Conservation (phyloP, 1,284 basidiomycete species). For the Porphyrellus sp. region DNA sequence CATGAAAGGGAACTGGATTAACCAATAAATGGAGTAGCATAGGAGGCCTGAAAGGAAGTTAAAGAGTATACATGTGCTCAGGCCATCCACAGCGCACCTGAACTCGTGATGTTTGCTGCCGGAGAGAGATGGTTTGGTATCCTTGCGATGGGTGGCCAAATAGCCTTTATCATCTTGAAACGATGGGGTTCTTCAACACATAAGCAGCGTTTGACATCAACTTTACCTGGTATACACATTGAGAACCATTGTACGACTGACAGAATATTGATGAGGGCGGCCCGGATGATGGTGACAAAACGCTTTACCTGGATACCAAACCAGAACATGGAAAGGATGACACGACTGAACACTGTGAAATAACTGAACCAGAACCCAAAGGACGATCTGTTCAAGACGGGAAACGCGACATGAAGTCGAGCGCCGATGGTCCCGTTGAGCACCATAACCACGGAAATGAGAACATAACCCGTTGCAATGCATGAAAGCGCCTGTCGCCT, state of each 20-base stretch:
- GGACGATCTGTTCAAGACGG: constrained; percentile 58
- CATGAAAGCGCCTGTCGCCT: constrained; percentile 52
- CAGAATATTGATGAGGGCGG: neutral
- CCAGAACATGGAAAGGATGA: constrained; percentile 63
- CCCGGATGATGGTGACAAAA: neutral
- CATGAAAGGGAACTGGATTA: constrained; percentile 61
- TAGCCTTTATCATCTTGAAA: constrained; percentile 56
- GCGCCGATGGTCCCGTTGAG: constrained; percentile 60
- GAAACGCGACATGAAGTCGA: constrained; percentile 59
- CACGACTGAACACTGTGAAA: constrained; percentile 60
- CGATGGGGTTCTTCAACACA: neutral
- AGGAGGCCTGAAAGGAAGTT: constrained; percentile 38
- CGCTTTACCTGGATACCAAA: constrained; percentile 46
- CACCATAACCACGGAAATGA: constrained; percentile 47
- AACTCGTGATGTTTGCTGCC: constrained; percentile 54
- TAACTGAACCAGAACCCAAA: constrained; percentile 66
- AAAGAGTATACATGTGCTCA: neutral
- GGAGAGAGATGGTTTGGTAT: constrained; percentile 55
- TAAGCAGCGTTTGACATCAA: neutral
- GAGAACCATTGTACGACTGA: constrained; percentile 31
- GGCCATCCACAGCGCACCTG: constrained; percentile 33
- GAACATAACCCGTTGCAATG: constrained; percentile 46
- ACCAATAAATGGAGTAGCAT: constrained; percentile 67
- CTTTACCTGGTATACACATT: constrained; percentile 32
- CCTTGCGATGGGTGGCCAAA: constrained; percentile 60